Percentiles rank a stretch among this genome's conserved stretches.
These are phyloP conservation scores for Mallotus repandus DNA, from an alignment of 441 rosid species.

Conservation along the genomic window DNA sequence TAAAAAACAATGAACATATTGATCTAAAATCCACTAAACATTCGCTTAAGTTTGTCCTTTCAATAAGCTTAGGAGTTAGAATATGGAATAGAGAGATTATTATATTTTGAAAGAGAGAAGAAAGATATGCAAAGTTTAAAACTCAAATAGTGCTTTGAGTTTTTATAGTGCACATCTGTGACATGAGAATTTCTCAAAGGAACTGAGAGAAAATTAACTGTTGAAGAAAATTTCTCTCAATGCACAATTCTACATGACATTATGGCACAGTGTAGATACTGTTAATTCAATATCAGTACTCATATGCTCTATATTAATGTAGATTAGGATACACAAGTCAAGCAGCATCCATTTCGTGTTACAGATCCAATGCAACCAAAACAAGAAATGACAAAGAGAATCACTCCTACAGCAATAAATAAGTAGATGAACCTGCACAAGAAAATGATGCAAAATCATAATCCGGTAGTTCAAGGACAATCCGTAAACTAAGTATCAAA, in stretches of 20 bases:
- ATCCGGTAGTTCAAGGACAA: constrained; percentile 9
- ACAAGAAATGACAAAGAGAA: constrained; percentile 83
- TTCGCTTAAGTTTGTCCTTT: background rate
- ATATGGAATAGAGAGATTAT: background rate
- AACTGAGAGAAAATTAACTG: constrained; percentile 4
- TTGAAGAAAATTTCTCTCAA: background rate
- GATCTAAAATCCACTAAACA: constrained; percentile 3
- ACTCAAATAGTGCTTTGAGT: background rate
- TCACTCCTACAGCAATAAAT: constrained; percentile 81
- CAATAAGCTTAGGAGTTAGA: background rate
- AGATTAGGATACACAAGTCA: constrained; percentile 84
- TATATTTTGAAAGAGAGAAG: background rate
- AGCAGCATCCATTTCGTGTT: constrained; percentile 87
- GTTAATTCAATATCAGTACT: background rate
- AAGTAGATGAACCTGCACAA: constrained; percentile 87
- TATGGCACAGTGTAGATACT: background rate
- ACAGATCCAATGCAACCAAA: constrained; percentile 83
- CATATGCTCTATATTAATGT: constrained; percentile 12
- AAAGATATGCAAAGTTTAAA: background rate
- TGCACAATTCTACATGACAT: constrained; percentile 7
- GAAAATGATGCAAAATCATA: constrained; percentile 15
- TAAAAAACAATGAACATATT: background rate
- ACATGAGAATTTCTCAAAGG: background rate
- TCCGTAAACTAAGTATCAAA: background rate
- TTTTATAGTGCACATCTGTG: background rate